Base-by-base conservation (phyloP, 1,284 basidiomycete genomes). In the Austroboletus niveus region DNA sequence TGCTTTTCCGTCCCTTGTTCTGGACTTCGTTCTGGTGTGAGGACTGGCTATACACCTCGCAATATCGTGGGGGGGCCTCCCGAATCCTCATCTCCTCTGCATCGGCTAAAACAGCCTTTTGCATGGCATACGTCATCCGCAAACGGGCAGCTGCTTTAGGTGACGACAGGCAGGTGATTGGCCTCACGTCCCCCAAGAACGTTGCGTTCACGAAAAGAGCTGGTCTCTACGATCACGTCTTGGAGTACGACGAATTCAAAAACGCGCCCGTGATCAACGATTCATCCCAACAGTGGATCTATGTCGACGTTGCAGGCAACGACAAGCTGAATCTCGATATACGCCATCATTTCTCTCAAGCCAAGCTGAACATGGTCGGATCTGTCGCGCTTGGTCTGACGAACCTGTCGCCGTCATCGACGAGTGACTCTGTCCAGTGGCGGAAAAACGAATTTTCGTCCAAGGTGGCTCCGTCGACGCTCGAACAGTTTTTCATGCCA, bases 11-110 rank as follows among this genome's bases (percentile, higher is more conserved):
- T 0, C 83, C 84, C 0, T 69, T 85, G 8, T 85, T 84, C 64
- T 85, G 83, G 84, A 85, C 83, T 0, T 75, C 84, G 2, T 85
- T 77, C 58, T 85, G 83, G 84, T 82, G 76, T 57, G 82, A 85
- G 60, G 85, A 86, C 59, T 85, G 82, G 81, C 61, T 86, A 3
- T 66, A 75, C 50, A 66, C 71, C 2, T 72, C 76, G 4, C 54
- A 60, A 14, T 85, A 84, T 61, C 72, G 69, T 36, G 70, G 72
- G 1, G 75, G 72, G 8, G 75, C 75, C 3, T 72, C 66, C 4
- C 61, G 64, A 30, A 68, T 85, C 51, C 68, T 85, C 44, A 75
- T 85, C 29, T 82, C 82, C 2, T 83, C 82, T 36, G 84, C 83
- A 0, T 85, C 84, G 4, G 75, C 82, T 20, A 85, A 85, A 58